Evolutionary conservation across 1,284 basidiomycete species (phyloP).

Genomic region (Ganoderma lingzhi): DNA sequence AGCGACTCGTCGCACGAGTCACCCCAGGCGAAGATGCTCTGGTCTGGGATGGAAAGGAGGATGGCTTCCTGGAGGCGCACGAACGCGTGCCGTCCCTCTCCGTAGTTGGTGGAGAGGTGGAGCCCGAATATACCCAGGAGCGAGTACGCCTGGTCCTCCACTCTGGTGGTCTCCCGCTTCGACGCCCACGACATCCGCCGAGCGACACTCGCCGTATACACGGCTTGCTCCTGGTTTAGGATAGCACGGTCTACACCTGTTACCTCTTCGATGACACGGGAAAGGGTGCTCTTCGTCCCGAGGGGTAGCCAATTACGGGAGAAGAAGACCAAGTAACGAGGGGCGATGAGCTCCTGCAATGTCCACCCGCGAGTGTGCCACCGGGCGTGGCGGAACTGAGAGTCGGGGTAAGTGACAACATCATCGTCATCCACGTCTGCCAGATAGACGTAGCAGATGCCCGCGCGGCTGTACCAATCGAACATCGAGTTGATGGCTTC

Average conservation of each 20-base stretch:
- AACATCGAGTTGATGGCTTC: conserved; percentile 23
- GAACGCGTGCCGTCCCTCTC: conserved; percentile 16
- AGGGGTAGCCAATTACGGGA: conserved; percentile 7
- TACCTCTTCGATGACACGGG: conserved; percentile 4
- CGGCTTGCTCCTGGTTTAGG: conserved; percentile 1
- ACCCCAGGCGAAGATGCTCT: conserved; percentile 16
- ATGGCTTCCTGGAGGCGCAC: conserved; percentile 14
- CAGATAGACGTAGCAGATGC: conserved; percentile 17
- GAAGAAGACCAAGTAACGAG: conserved; percentile 10
- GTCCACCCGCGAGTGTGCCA: conserved; percentile 21
- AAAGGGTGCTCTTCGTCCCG: conserved; percentile 4
- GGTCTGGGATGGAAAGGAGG: conserved; percentile 11
- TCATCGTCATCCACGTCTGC: conserved; percentile 7
- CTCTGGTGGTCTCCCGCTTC: conserved; percentile 11
- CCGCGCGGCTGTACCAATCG: conserved; percentile 12
- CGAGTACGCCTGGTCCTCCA: conserved; percentile 19
- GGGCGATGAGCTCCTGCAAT: conserved; percentile 17
- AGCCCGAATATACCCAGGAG: conserved; percentile 17
- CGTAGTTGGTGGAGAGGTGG: conserved; percentile 12
- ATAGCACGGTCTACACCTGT: conserved; percentile 12
- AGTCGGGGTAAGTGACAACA: not conserved
- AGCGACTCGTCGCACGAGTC: not conserved
- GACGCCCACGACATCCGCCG: conserved; percentile 16
- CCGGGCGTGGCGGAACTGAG: conserved; percentile 9
- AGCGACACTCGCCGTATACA: not conserved